These are phyloP conservation scores for Lachancea thermotolerans DNA, from an alignment of 805 yeast genomes.

Conservation along the genomic window DNA sequence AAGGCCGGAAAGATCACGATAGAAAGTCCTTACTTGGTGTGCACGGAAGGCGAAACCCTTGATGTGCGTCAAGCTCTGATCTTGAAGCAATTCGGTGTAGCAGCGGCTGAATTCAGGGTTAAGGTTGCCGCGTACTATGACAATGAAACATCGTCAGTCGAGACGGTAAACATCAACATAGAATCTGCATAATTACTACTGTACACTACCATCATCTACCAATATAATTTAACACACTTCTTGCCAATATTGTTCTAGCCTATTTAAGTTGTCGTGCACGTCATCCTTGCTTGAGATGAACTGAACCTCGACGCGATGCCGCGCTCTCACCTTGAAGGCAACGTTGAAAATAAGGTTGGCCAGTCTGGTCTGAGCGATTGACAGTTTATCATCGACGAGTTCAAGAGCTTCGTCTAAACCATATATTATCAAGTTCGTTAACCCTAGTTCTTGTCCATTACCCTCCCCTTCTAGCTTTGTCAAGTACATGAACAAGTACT, in stretches of 20 bases:
- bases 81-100: slow-evolving; percentile 91
- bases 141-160: slow-evolving; percentile 41
- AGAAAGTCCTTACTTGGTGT: slow-evolving; percentile 70
- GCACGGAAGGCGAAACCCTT: slow-evolving; percentile 68
- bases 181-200: slow-evolving; percentile 7
- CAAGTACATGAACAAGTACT: slow-evolving; percentile 30
- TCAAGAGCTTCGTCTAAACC: slow-evolving; percentile 23
- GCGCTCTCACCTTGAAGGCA: slow-evolving; percentile 18
- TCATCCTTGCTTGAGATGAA: slow-evolving; percentile 4
- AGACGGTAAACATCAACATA: slow-evolving; percentile 32
- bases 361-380: slow-evolving; percentile 10
- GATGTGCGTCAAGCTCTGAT: slow-evolving; percentile 89
- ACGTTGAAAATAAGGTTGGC: slow-evolving; percentile 21
- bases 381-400: neutral
- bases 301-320: slow-evolving; percentile 13
- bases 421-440: slow-evolving; percentile 20
- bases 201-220: slow-evolving; percentile 5
- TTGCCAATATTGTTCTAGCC: slow-evolving; percentile 25
- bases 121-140: slow-evolving; percentile 71
- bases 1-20: slow-evolving; percentile 81
- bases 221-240: slow-evolving; percentile 8
- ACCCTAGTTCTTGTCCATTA: slow-evolving; percentile 7
- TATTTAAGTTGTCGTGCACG: slow-evolving; percentile 4
- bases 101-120: slow-evolving; percentile 86
- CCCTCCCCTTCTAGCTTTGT: slow-evolving; percentile 26